Evolutionary conservation across 208 protist genomes (phyloP).

Genomic region (Leishmania tarentolae): DNA sequence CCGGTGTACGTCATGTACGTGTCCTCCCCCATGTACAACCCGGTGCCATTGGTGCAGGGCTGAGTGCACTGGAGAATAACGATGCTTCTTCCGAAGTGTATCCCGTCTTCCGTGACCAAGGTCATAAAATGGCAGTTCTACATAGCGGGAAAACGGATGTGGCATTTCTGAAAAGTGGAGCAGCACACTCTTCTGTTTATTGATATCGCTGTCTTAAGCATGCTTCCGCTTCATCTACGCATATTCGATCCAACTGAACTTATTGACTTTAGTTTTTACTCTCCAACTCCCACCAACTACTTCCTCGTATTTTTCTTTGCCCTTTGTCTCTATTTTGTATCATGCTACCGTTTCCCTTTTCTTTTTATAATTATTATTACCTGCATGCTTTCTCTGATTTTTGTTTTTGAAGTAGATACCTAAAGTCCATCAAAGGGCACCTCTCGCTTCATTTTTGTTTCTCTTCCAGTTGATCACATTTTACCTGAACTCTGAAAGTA

Average conservation of each 20-base stretch:
- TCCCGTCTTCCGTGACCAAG: neutral
- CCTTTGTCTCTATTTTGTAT: neutral
- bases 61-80: constrained; percentile 3
- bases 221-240: neutral
- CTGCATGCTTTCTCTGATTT: neutral
- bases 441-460: neutral
- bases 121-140: constrained; percentile 13
- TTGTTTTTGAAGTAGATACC: neutral
- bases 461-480: neutral
- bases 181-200: constrained; percentile 1
- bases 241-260: constrained; percentile 22
- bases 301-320: constrained; percentile 10
- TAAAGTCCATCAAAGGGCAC: neutral
- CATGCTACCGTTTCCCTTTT: neutral
- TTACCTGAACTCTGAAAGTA: neutral
- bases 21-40: constrained; percentile 37
- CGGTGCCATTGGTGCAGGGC: constrained; percentile 23
- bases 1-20: constrained; percentile 54
- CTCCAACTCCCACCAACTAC: constrained; percentile 33
- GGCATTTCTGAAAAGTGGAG: neutral
- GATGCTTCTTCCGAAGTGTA: neutral
- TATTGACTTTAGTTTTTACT: constrained; percentile 35
- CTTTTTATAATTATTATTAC: neutral
- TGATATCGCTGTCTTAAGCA: constrained; percentile 9
- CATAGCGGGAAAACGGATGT: neutral